Conservation (phyloP, 768 basidiomycete genomes). For the Suillus alpinus region DNA sequence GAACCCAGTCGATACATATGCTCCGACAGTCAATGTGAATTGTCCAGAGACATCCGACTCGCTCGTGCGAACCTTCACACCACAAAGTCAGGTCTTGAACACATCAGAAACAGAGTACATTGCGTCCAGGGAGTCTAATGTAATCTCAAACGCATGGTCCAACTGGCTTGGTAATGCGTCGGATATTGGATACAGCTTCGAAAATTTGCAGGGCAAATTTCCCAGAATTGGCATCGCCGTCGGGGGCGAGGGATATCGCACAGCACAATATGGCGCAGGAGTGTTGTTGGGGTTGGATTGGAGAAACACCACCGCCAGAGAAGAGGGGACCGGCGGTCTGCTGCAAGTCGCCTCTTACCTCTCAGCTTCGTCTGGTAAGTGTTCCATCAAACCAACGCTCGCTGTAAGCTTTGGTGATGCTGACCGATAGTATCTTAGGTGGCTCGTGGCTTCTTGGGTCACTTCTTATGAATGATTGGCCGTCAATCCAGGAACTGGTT, state of each 20-base stretch:
- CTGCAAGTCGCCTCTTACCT: conserved; percentile 72
- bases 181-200: conserved; percentile 50
- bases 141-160: conserved; percentile 50
- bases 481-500: conserved; percentile 53
- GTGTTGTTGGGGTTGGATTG: conserved; percentile 58
- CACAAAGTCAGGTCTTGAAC: conserved; percentile 50
- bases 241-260: conserved; percentile 69
- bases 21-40: conserved; percentile 44
- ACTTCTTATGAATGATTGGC: conserved; percentile 62
- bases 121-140: conserved; percentile 35
- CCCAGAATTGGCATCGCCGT: conserved; percentile 63
- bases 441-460: conserved; percentile 71
- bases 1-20: conserved; percentile 45
- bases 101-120: conserved; percentile 50
- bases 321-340: conserved; percentile 62
- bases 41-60: conserved; percentile 50
- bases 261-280: conserved; percentile 65
- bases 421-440: conserved; percentile 31
- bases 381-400: neutral
- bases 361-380: conserved; percentile 60
- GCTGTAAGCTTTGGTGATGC: neutral
- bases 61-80: conserved; percentile 51
- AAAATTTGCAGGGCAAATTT: conserved; percentile 37
- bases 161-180: conserved; percentile 59
- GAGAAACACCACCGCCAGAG: conserved; percentile 54